Evolutionary conservation across 1,284 basidiomycete species (phyloP).

Genomic region (Cryptococcus maquisensis): DNA sequence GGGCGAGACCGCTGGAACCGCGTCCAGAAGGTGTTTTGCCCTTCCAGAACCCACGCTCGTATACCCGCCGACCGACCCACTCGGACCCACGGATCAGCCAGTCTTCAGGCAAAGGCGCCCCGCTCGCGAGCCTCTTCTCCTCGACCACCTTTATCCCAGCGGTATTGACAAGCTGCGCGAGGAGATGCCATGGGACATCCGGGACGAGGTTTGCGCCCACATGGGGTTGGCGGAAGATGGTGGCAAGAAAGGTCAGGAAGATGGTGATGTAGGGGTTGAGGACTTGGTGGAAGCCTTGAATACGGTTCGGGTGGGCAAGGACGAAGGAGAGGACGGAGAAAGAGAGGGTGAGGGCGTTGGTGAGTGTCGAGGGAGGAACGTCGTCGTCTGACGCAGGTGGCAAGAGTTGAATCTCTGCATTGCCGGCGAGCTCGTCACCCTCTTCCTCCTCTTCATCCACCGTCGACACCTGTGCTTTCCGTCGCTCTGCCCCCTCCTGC

Average conservation of each 20-base stretch:
- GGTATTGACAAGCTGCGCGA: conserved; percentile 61
- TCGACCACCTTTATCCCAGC: conserved; percentile 56
- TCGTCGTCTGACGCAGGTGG: background rate
- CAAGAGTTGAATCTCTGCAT: background rate
- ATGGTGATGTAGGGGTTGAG: conserved; percentile 84
- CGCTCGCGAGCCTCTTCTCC: conserved; percentile 53
- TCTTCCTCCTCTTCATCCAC: conserved; percentile 35
- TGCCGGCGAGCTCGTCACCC: conserved; percentile 12
- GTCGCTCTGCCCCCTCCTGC: conserved; percentile 41
- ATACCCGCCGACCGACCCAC: conserved; percentile 84
- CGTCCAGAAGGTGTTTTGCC: conserved; percentile 42
- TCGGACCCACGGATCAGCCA: conserved; percentile 94
- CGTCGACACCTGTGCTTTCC: conserved; percentile 48
- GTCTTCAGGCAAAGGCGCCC: conserved; percentile 77
- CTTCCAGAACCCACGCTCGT: conserved; percentile 86
- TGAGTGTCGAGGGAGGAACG: conserved; percentile 58
- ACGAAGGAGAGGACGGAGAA: conserved; percentile 73
- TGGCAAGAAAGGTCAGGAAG: conserved; percentile 80
- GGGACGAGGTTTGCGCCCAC: conserved; percentile 65
- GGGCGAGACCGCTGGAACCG: conserved; percentile 51
- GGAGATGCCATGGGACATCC: conserved; percentile 75
- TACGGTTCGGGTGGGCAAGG: conserved; percentile 58
- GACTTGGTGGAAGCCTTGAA: conserved; percentile 59
- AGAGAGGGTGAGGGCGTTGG: conserved; percentile 69
- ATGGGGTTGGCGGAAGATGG: conserved; percentile 62